Evolutionary conservation across 139 green algal genomes (phyloP).

Genomic region (Closterium sp.): DNA sequence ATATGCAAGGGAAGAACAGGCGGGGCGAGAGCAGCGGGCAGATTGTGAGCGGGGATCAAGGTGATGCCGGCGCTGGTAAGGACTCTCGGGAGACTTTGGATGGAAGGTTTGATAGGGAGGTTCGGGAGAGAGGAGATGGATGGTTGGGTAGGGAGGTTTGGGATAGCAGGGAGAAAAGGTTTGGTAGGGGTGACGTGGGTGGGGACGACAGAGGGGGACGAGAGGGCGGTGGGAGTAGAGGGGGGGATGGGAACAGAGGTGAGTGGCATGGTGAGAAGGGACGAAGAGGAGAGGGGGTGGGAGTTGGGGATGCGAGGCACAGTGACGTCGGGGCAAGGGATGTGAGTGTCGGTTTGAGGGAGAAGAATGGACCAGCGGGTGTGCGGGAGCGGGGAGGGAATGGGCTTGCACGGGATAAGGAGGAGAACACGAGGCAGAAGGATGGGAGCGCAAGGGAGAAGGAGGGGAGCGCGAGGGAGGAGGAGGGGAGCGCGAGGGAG

Average conservation of each 20-base stretch:
- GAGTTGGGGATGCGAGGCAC: neutral
- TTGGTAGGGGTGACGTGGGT: neutral
- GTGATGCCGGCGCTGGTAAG: neutral
- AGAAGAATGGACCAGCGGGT: neutral
- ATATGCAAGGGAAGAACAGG: neutral
- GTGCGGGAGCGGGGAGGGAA: too few species aligned
- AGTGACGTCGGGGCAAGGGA: neutral
- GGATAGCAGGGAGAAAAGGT: neutral
- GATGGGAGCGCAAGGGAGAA: neutral
- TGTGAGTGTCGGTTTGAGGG: neutral
- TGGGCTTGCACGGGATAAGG: neutral
- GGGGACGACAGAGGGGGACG: neutral
- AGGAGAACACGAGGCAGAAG: neutral
- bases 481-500: neutral
- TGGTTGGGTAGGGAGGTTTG: too few species aligned
- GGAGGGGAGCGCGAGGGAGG: too few species aligned
- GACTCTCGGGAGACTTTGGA: neutral
- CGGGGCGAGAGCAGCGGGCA: too few species aligned
- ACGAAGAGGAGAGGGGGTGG: neutral
- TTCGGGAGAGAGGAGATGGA: too few species aligned
- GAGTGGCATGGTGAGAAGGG: neutral
- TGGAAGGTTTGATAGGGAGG: neutral
- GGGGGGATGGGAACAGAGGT: neutral
- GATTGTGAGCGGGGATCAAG: neutral
- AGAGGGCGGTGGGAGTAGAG: neutral